phyloP scores from a whole-genome alignment of 1,139 yeast genomes.

The Saccharomyces hybrid region DNA sequence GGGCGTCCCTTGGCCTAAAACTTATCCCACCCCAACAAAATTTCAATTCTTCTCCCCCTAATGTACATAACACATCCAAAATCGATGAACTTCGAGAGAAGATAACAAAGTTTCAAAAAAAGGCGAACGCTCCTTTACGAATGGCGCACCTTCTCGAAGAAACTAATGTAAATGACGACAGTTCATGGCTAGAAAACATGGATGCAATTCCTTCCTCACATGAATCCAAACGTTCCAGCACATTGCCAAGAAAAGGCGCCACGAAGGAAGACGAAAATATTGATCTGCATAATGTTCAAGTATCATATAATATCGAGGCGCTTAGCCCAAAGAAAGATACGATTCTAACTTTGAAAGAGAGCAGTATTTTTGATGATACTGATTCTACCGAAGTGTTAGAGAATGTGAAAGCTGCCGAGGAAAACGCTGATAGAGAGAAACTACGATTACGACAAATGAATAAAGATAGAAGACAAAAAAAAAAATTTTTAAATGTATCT shows the following conservation, averaged over 20 bases:
- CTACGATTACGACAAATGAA: conserved; percentile 20
- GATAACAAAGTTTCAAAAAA: background rate
- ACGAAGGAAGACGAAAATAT: conserved; percentile 32
- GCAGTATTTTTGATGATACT: conserved; percentile 43
- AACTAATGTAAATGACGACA: background rate
- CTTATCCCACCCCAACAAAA: conserved; percentile 32
- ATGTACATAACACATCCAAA: background rate
- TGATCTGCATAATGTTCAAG: conserved; percentile 19
- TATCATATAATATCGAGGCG: conserved; percentile 14
- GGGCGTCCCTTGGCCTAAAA: conserved; percentile 42
- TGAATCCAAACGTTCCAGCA: background rate
- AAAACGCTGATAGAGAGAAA: conserved; percentile 16
- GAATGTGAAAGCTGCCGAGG: conserved; percentile 13
- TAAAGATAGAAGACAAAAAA: conserved; percentile 19
- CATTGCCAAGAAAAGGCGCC: conserved; percentile 7
- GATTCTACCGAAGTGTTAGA: conserved; percentile 19
- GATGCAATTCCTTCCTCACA: background rate
- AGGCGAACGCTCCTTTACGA: background rate
- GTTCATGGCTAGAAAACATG: background rate
- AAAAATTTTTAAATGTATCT: conserved; percentile 12
- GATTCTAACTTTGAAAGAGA: conserved; percentile 60
- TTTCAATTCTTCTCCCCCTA: background rate
- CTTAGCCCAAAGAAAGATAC: conserved; percentile 33
- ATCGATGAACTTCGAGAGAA: background rate
- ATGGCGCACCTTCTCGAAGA: background rate